These are phyloP conservation scores for Claviceps humidiphila DNA, from an alignment of 2,329 filamentous ascomycete genomes.

Conservation along the genomic window DNA sequence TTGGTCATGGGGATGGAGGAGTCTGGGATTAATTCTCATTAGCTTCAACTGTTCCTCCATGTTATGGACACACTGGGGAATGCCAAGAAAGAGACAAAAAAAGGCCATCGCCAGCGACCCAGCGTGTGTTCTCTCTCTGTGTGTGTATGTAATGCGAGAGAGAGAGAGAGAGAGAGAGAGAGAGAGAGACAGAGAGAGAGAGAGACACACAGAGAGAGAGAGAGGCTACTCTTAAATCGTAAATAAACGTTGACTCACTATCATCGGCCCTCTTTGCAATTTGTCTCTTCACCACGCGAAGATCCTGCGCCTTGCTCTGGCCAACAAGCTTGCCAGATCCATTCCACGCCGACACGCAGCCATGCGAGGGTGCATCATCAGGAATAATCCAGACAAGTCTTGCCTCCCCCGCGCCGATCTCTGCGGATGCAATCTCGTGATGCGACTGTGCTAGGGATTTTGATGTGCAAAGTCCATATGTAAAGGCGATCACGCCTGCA, in stretches of 20 bases:
- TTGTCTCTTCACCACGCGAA: conserved; percentile 5
- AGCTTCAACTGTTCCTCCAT: conserved; percentile 11
- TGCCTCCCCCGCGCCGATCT: background rate
- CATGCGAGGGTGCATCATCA: conserved; percentile 14
- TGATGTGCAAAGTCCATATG: background rate
- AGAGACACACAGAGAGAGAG: too few species aligned
- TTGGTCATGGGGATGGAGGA: conserved; percentile 36
- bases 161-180: too few species aligned
- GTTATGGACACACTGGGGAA: too few species aligned
- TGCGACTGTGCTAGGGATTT: background rate
- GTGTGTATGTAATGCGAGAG: too few species aligned
- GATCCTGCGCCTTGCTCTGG: conserved; percentile 19
- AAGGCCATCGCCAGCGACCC: too few species aligned
- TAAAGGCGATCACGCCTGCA: background rate
- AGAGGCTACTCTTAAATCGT: too few species aligned
- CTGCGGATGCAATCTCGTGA: conserved; percentile 16
- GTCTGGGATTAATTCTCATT: background rate
- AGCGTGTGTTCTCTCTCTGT: too few species aligned
- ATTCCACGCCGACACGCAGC: conserved; percentile 28
- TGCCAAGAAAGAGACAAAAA: too few species aligned
- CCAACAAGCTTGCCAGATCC: conserved; percentile 17
- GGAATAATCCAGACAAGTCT: conserved; percentile 6
- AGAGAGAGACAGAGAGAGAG: too few species aligned
- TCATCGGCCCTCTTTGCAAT: conserved; percentile 5
- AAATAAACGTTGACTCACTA: background rate